phyloP scores from a whole-genome alignment of 345 rosid species.

The Gynandropsis gynandra region DNA sequence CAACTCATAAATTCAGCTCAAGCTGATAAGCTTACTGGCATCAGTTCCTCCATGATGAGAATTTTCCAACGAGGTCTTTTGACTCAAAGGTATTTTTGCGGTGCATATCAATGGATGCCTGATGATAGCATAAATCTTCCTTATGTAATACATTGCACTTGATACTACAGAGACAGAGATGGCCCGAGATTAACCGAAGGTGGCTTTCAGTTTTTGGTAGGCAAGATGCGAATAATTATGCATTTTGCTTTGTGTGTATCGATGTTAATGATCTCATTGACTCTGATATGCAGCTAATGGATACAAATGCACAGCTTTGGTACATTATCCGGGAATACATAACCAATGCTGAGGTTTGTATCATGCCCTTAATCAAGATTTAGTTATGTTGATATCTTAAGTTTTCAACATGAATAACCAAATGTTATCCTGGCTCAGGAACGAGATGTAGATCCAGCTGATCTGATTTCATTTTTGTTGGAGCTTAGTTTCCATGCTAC shows the following conservation, averaged over 20 bases:
- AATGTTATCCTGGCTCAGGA: slow-evolving; percentile 47
- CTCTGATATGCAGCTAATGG: slow-evolving; percentile 70
- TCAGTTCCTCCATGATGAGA: slow-evolving; percentile 88
- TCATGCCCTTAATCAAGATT: slow-evolving; percentile 14
- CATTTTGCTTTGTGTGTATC: slow-evolving; percentile 20
- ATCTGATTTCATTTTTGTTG: slow-evolving; percentile 80
- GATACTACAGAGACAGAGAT: slow-evolving; percentile 63
- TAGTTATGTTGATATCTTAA: slow-evolving; percentile 14
- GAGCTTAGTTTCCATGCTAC: slow-evolving; percentile 95
- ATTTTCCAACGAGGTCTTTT: slow-evolving; percentile 87
- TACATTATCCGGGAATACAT: slow-evolving; percentile 95
- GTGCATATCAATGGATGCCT: slow-evolving; percentile 12
- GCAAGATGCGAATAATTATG: slow-evolving; percentile 24
- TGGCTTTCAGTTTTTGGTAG: slow-evolving; percentile 98
- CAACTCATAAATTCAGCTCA: slow-evolving; percentile 82
- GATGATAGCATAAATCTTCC: slow-evolving; percentile 14
- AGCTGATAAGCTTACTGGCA: slow-evolving; percentile 55
- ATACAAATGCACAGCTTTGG: slow-evolving; percentile 97
- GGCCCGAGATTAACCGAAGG: slow-evolving; percentile 77
- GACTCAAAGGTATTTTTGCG: slow-evolving; percentile 49
- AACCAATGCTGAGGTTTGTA: slow-evolving; percentile 76
- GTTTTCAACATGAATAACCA: background rate
- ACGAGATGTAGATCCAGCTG: slow-evolving; percentile 74
- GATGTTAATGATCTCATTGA: slow-evolving; percentile 20
- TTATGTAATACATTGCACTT: slow-evolving; percentile 8